Evolutionary conservation across 305 asterid genomes (phyloP), one percentile per base, ranked within the genome.

Genomic region (Fraxinus baroniana): DNA sequence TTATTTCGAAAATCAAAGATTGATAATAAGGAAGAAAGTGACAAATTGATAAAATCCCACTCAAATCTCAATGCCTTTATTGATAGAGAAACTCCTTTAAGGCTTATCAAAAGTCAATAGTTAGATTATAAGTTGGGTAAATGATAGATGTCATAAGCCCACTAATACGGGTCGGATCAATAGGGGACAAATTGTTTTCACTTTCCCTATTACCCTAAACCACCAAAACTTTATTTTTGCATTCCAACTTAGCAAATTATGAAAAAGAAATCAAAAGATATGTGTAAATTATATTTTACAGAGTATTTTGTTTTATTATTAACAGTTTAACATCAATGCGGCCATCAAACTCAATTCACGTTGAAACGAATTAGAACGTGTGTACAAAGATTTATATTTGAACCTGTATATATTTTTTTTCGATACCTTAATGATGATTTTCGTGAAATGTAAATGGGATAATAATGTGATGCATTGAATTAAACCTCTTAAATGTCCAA

Each of bases 131-230:
- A 26, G 33, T 64, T 52, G 32, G 33, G 2, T 64, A 22, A 64
- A 64, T 64, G 72, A 9, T 64, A 64, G 28, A 22, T 24, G 72
- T 64, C 72, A 68, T 28, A 68, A 68, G 37, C 36, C 74, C 74
- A 68, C 74, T 68, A 68, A 68, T 68, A 9, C 74, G 37, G 74
- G 74, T 68, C 74, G 37, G 74, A 10, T 28, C 74, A 68, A 26
- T 24, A 28, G 74, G 36, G 35, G 18, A 68, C 74, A 68, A 28
- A 28, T 68, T 68, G 9, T 24, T 68, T 68, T 68, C 30, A 68
- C 22, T 52, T 52, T 18, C 22, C 22, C 22, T 52, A 52, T 52
- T 52, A 52, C 18, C 62, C 5, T 52, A 17, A 52, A 1, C 22
- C 18, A 49, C 62, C 20, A 15, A 49, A 49, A 49, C 62, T 49